Evolutionary conservation across 1,139 yeast species (phyloP).

Genomic region (Spathaspora sp.): DNA sequence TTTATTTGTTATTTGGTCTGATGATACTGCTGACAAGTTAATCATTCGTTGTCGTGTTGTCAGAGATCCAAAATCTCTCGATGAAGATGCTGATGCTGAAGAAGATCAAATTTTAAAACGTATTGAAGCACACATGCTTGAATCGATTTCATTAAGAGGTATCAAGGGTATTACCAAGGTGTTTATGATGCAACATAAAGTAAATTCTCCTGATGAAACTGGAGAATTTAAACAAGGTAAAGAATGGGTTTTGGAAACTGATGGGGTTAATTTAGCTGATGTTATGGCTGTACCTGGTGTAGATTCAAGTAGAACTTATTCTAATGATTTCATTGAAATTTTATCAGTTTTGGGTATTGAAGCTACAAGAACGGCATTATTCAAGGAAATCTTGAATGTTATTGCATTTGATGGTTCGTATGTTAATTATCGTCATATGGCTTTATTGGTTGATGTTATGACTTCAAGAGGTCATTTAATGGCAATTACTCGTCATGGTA

Average conservation of each 20-base stretch:
- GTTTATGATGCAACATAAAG: constrained; percentile 91
- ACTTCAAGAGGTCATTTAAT: constrained; percentile 97
- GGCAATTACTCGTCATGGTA: constrained; percentile 99
- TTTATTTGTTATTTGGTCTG: constrained; percentile 97
- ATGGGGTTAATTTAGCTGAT: constrained; percentile 94
- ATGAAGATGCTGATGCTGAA: constrained; percentile 92
- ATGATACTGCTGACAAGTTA: constrained; percentile 96
- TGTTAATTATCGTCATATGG: constrained; percentile 98
- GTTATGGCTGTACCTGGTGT: constrained; percentile 96
- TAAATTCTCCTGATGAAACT: constrained; percentile 69
- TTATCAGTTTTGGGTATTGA: constrained; percentile 96
- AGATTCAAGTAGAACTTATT: constrained; percentile 83
- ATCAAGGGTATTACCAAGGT: constrained; percentile 91
- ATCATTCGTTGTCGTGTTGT: constrained; percentile 98
- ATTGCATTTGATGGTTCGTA: constrained; percentile 99
- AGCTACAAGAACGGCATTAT: constrained; percentile 94
- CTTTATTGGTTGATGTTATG: constrained; percentile 96
- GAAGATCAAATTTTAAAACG: constrained; percentile 96
- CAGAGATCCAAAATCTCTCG: constrained; percentile 91
- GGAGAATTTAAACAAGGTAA: constrained; percentile 89
- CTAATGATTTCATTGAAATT: constrained; percentile 95
- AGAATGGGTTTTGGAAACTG: constrained; percentile 98
- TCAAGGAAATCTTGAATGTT: constrained; percentile 91
- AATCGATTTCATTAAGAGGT: constrained; percentile 93
- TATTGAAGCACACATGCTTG: constrained; percentile 95